Conservation (phyloP, 441 rosid species). For the Francoa sonchifolia region DNA sequence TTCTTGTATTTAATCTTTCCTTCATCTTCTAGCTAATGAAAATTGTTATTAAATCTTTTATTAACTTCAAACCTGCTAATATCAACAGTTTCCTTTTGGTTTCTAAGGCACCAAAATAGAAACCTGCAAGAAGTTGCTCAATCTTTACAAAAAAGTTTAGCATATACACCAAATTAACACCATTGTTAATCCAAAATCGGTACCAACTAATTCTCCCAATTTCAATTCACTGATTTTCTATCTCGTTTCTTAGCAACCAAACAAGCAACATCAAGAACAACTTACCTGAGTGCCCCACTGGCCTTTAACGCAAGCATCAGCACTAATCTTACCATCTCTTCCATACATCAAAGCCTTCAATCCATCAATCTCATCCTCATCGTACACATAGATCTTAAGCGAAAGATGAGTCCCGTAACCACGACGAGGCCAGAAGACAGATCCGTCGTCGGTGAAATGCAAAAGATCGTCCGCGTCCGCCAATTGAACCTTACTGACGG, state of each 20-base stretch:
- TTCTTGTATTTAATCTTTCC: too few relatives aligned
- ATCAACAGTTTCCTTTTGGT: too few relatives aligned
- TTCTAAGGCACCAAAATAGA: too few relatives aligned
- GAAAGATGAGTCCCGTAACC: conserved; percentile 59
- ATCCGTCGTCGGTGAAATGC: conserved; percentile 20
- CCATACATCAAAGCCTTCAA: conserved; percentile 56
- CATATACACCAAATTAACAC: too few relatives aligned
- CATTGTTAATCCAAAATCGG: too few relatives aligned
- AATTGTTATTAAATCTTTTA: too few relatives aligned
- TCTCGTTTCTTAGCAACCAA: conserved; percentile 1
- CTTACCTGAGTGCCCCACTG: conserved; percentile 98
- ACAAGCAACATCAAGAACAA: not conserved
- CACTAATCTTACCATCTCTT: conserved; percentile 40
- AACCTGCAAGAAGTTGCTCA: too few relatives aligned
- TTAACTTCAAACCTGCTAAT: too few relatives aligned
- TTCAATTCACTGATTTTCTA: not conserved
- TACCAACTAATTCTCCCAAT: not conserved
- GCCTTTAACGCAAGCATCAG: conserved; percentile 64
- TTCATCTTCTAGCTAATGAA: too few relatives aligned
- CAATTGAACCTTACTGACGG: conserved; percentile 4
- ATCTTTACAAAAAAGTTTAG: too few relatives aligned
- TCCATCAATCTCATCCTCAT: conserved; percentile 69
- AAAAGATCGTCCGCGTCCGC: conserved; percentile 7
- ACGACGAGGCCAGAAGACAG: conserved; percentile 44
- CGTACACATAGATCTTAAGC: conserved; percentile 77